Percentiles rank a stretch among this genome's conserved stretches.
phyloP scores from a whole-genome alignment of 208 protist genomes.

The Acanthamoeba sp. region DNA sequence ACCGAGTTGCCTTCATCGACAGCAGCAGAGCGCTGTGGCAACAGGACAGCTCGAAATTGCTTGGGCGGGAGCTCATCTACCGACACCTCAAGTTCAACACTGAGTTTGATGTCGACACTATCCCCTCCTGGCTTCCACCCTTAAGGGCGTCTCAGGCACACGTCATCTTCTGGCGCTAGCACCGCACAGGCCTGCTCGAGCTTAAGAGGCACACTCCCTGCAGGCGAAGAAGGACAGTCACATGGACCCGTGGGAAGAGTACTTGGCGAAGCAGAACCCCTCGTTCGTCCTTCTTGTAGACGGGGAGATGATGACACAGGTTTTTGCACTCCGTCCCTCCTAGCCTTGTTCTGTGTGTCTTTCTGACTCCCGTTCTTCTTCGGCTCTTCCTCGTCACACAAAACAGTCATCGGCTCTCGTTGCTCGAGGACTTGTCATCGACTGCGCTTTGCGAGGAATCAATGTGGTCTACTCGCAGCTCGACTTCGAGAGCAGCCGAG shows the following conservation, averaged over 20 bases:
- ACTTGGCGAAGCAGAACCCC: neutral
- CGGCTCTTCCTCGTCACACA: no score
- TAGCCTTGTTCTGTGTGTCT: neutral
- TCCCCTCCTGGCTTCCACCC: neutral
- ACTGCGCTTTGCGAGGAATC: neutral
- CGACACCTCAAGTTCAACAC: conserved; percentile 60
- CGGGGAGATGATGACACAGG: neutral
- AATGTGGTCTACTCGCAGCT: conserved; percentile 26
- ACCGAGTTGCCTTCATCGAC: neutral
- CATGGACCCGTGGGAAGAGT: neutral
- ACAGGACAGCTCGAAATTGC: neutral
- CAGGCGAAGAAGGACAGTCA: no score
- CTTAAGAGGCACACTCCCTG: no score
- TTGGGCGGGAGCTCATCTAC: conserved; percentile 8
- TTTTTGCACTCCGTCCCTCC: neutral
- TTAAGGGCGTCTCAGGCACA: neutral
- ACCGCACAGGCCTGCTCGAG: neutral
- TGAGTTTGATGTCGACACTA: conserved; percentile 22
- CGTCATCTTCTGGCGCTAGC: neutral
- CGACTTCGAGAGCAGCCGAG: conserved; percentile 10
- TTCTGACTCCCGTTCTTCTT: neutral
- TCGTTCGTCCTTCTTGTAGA: neutral
- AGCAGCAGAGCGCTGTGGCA: conserved; percentile 4
- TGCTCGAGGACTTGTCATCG: neutral
- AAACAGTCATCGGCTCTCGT: neutral